phyloP scores from a whole-genome alignment of 371 early-diverging fungal genomes.

The Conidiobolus incongruus region DNA sequence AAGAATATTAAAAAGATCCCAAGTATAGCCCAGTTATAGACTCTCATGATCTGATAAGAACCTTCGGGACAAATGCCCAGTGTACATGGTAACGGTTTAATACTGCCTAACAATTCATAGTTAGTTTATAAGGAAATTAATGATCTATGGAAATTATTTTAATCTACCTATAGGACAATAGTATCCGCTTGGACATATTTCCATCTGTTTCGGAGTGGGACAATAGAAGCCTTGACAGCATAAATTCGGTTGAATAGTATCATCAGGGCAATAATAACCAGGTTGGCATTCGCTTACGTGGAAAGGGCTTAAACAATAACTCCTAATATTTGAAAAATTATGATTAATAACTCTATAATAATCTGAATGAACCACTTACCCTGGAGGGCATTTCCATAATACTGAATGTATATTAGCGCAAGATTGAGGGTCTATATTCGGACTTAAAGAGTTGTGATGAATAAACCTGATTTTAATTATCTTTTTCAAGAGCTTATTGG shows the following conservation, averaged over 20 bases:
- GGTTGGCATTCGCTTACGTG: neutral
- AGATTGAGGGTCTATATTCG: too few species aligned
- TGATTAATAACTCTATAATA: too few species aligned
- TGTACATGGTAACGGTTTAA: neutral
- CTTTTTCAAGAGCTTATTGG: too few species aligned
- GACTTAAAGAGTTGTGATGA: too few species aligned
- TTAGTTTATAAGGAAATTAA: too few species aligned
- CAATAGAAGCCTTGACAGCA: slow-evolving; percentile 20
- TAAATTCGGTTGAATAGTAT: slow-evolving; percentile 19
- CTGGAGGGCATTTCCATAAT: too few species aligned
- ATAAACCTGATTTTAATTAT: too few species aligned
- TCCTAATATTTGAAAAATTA: too few species aligned
- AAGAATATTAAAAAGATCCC: slow-evolving; percentile 2
- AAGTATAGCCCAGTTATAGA: slow-evolving; percentile 1
- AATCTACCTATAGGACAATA: slow-evolving; percentile 12
- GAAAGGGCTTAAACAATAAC: slow-evolving; percentile 4
- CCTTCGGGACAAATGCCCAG: slow-evolving; percentile 5
- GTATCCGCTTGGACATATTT: slow-evolving; percentile 13
- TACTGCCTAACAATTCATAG: neutral
- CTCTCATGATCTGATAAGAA: neutral
- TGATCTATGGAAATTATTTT: too few species aligned
- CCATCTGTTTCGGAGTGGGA: slow-evolving; percentile 9
- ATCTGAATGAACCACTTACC: too few species aligned
- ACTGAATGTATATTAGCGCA: too few species aligned
- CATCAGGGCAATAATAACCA: slow-evolving; percentile 17